These are phyloP conservation scores for Pleurotus sapidus DNA, from an alignment of 768 basidiomycete species.

Conservation along the genomic window DNA sequence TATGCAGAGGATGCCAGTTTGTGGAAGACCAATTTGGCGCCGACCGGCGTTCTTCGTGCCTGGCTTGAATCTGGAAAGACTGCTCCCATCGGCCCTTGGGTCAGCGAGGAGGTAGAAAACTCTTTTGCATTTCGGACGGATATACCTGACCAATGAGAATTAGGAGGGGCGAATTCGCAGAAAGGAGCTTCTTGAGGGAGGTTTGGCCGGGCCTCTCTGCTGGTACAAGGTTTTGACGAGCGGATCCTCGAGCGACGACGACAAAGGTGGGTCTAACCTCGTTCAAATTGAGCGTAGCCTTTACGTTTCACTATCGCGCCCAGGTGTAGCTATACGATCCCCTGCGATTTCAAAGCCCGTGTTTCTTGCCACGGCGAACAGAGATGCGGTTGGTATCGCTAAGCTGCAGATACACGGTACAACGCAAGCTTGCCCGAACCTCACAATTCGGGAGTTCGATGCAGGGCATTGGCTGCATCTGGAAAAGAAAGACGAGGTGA, in stretches of 20 bases:
- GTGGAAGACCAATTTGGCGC: constrained; percentile 33
- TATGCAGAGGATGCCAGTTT: constrained; percentile 30
- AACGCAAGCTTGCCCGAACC: constrained; percentile 18
- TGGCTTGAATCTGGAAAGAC: constrained; percentile 30
- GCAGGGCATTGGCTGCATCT: constrained; percentile 39
- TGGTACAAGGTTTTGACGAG: constrained; percentile 33
- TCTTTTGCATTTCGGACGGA: neutral
- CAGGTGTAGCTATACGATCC: constrained; percentile 17
- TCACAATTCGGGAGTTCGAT: constrained; percentile 31
- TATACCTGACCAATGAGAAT: constrained; percentile 21
- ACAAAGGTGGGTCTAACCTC: constrained; percentile 22
- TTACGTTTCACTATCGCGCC: neutral
- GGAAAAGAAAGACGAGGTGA: constrained; percentile 28
- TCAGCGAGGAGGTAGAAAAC: neutral
- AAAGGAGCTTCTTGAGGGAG: constrained; percentile 19
- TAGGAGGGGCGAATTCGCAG: constrained; percentile 10
- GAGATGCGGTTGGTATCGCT: constrained; percentile 27
- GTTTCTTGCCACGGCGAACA: constrained; percentile 28
- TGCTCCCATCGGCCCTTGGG: constrained; percentile 16
- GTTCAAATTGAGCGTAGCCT: neutral
- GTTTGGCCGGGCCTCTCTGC: constrained; percentile 26
- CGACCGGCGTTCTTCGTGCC: constrained; percentile 29
- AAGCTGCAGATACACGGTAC: constrained; percentile 9
- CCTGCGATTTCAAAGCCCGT: constrained; percentile 28
- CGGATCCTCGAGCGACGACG: constrained; percentile 27